phyloP scores from a whole-genome alignment of 106 monocot genomes.

The Phalaenopsis aphrodite region DNA sequence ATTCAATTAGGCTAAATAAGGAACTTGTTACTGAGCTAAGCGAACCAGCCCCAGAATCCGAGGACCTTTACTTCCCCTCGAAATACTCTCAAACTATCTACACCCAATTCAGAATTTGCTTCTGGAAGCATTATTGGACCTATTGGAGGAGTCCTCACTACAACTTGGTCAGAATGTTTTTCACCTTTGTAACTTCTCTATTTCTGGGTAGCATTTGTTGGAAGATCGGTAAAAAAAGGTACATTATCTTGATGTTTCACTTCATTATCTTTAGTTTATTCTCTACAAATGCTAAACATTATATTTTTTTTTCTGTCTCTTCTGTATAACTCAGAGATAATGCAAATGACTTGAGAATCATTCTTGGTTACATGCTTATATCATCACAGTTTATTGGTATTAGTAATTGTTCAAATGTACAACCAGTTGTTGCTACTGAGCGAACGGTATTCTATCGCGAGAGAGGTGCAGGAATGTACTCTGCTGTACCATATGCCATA shows the following conservation, averaged over 20 bases:
- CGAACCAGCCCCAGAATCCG: too few relatives aligned
- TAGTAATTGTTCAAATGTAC: slow-evolving; percentile 31
- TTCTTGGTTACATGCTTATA: slow-evolving; percentile 42
- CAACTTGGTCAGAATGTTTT: slow-evolving; percentile 24
- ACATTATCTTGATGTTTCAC: background rate
- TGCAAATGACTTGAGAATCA: slow-evolving; percentile 20
- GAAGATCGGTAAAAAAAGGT: slow-evolving; percentile 38
- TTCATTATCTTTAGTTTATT: background rate
- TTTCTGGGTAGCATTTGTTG: slow-evolving; percentile 55
- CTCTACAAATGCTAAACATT: too few relatives aligned
- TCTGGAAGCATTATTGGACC: slow-evolving; percentile 38
- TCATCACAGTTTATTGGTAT: slow-evolving; percentile 35
- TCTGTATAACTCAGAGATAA: slow-evolving; percentile 15
- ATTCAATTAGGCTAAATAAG: too few relatives aligned
- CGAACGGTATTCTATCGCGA: slow-evolving; percentile 54
- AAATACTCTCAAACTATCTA: slow-evolving; percentile 17
- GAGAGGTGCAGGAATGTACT: slow-evolving; percentile 60
- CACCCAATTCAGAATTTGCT: slow-evolving; percentile 20
- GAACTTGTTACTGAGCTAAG: too few relatives aligned
- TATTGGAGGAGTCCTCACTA: slow-evolving; percentile 47
- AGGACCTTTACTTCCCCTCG: slow-evolving; percentile 29
- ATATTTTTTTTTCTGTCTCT: too few relatives aligned
- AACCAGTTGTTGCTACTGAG: slow-evolving; percentile 35
- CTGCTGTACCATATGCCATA: slow-evolving; percentile 54
- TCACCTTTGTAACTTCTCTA: slow-evolving; percentile 18